phyloP scores from a whole-genome alignment of 139 green algal genomes.

The Coelastrella sp. region DNA sequence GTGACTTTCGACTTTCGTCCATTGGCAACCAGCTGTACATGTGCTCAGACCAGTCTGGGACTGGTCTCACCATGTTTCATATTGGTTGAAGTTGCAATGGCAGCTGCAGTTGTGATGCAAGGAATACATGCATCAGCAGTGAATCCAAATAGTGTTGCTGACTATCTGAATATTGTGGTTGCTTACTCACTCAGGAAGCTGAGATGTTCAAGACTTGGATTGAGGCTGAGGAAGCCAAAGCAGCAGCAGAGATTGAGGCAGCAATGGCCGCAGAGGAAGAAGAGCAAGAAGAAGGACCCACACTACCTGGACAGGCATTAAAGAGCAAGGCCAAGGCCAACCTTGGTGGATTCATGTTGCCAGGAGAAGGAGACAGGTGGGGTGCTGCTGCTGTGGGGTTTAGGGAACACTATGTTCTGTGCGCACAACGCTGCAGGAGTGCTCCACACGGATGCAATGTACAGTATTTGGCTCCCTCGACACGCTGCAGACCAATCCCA shows the following conservation, averaged over 20 bases:
- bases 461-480: no score
- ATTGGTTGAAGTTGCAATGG: no score
- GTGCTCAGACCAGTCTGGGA: no score
- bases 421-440: neutral
- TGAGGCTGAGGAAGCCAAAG: slow-evolving; percentile 51
- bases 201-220: slow-evolving; percentile 67
- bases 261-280: neutral
- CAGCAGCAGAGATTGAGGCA: neutral
- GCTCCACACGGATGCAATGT: neutral
- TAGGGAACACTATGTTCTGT: neutral
- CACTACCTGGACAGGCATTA: slow-evolving; percentile 52
- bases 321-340: slow-evolving; percentile 28
- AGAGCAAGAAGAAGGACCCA: slow-evolving; percentile 71
- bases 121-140: slow-evolving; percentile 23
- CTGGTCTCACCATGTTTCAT: no score
- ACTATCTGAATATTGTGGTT: no score
- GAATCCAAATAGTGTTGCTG: no score
- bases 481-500: no score
- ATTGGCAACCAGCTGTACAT: no score
- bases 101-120: no score
- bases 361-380: slow-evolving; percentile 48
- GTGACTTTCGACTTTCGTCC: no score
- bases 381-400: no score
- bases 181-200: slow-evolving; percentile 58
- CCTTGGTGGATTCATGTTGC: slow-evolving; percentile 45